These are phyloP conservation scores for Wickerhamiella sergipiensis DNA, from an alignment of 805 yeast genomes.

Conservation along the genomic window DNA sequence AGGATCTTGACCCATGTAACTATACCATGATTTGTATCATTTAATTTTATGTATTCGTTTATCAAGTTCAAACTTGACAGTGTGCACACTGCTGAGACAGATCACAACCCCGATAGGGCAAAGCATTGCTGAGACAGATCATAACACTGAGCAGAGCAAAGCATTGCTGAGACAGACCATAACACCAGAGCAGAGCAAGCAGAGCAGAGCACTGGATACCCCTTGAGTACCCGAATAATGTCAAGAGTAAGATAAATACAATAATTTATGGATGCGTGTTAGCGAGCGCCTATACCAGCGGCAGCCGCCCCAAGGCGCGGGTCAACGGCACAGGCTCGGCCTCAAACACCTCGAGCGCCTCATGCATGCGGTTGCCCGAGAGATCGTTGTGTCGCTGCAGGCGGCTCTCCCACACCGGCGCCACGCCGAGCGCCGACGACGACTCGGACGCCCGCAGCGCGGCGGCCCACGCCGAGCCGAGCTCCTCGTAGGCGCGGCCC, in stretches of 20 bases:
- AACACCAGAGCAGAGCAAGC: too few species aligned
- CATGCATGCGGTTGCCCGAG: conserved; percentile 12
- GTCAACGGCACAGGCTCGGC: background rate
- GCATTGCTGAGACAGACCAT: too few species aligned
- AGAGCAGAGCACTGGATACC: too few species aligned
- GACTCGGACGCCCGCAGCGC: conserved; percentile 9
- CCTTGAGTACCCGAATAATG: too few species aligned
- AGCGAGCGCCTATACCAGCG: background rate
- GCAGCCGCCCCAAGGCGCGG: background rate
- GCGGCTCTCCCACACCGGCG: conserved; percentile 15
- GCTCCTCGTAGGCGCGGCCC: conserved; percentile 44
- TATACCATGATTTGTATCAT: background rate
- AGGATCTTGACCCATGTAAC: background rate
- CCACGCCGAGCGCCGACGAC: conserved; percentile 8
- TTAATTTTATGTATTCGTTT: background rate
- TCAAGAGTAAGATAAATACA: background rate
- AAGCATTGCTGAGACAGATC: too few species aligned
- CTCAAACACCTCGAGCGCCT: conserved; percentile 3
- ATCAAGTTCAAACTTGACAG: too few species aligned
- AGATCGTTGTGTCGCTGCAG: conserved; percentile 14
- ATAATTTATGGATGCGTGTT: background rate
- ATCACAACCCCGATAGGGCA: too few species aligned
- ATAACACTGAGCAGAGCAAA: too few species aligned
- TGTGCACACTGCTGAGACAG: too few species aligned
- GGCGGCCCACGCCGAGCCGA: conserved; percentile 40